Evolutionary conservation across 805 yeast genomes (phyloP).

Genomic region (Suhomyces vadensis): DNA sequence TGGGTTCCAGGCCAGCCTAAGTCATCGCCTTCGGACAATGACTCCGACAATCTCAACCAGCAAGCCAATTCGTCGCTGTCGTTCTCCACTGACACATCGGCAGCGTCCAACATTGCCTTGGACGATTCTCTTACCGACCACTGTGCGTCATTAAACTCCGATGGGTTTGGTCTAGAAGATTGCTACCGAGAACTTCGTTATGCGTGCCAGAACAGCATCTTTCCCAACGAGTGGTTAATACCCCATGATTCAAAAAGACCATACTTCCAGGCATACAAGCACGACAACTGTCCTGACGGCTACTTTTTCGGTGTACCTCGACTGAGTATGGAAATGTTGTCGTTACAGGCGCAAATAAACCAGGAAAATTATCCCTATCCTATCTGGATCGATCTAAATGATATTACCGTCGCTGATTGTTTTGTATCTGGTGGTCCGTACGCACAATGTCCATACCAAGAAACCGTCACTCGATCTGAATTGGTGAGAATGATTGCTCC

Average conservation of each 20-base stretch:
- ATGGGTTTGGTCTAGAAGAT: constrained; percentile 66
- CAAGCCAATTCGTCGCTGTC: not conserved
- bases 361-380: constrained; percentile 30
- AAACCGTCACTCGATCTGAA: constrained; percentile 51
- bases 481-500: constrained; percentile 69
- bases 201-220: constrained; percentile 52
- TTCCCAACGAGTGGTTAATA: constrained; percentile 46
- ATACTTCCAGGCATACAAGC: constrained; percentile 47
- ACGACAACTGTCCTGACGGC: constrained; percentile 34
- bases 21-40: constrained; percentile 33
- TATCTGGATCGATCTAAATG: constrained; percentile 82
- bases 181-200: constrained; percentile 57
- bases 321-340: constrained; percentile 37
- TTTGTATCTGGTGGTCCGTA: constrained; percentile 85
- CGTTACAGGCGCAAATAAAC: constrained; percentile 30
- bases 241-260: constrained; percentile 16
- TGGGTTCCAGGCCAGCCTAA: constrained; percentile 69
- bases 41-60: constrained; percentile 1
- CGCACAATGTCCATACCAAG: constrained; percentile 76
- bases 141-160: constrained; percentile 40
- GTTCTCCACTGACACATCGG: not conserved
- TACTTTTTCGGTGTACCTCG: constrained; percentile 33
- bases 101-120: not conserved
- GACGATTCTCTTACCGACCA: constrained; percentile 29
- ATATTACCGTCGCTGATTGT: constrained; percentile 69